Evolutionary conservation across 106 monocot species (phyloP).

Genomic region (Dendrobium nobile): DNA sequence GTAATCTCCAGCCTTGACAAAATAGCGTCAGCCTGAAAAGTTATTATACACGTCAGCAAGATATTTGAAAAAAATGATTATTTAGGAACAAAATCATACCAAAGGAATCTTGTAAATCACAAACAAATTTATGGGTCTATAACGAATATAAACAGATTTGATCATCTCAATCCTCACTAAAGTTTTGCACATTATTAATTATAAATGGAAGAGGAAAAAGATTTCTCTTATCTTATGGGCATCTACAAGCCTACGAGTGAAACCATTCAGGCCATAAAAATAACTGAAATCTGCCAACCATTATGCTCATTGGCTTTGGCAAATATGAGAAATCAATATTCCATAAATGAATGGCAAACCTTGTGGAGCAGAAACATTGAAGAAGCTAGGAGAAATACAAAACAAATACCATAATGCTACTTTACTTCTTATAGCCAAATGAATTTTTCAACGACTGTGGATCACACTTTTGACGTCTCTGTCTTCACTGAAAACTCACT

Average conservation of each 20-base stretch:
- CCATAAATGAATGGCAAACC: background rate
- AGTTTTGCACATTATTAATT: background rate
- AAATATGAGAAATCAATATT: background rate
- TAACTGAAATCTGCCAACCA: background rate
- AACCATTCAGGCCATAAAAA: background rate
- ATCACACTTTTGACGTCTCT: background rate
- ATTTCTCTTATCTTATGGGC: background rate
- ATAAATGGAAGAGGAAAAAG: background rate
- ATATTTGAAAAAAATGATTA: background rate
- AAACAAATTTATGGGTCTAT: too few relatives aligned
- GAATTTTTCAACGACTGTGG: too few relatives aligned
- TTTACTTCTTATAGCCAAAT: background rate
- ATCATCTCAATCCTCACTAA: background rate
- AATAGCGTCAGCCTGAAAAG: constrained; percentile 82
- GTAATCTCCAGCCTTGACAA: constrained; percentile 63
- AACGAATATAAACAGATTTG: too few relatives aligned
- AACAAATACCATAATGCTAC: background rate
- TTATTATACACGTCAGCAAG: background rate
- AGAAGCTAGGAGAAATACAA: background rate
- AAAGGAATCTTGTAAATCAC: background rate
- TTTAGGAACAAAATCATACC: background rate
- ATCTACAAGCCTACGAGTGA: background rate
- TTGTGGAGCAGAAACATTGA: background rate
- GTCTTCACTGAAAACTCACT: background rate
- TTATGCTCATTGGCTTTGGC: background rate